Evolutionary conservation across 345 rosid genomes (phyloP).

Genomic region (Gossypium raimondii): DNA sequence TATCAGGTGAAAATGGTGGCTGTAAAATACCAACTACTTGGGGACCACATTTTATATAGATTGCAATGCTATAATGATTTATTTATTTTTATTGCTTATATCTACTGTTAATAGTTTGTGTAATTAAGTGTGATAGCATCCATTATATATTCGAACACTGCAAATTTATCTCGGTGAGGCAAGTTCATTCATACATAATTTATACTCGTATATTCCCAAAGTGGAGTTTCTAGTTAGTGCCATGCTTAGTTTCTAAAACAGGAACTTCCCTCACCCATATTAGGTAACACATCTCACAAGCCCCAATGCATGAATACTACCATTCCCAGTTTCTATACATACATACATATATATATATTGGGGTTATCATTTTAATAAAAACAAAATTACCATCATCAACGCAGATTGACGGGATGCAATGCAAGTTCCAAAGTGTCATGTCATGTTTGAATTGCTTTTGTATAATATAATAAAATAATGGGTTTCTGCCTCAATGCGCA

Average conservation of each 20-base stretch:
- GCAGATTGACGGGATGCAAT: neutral
- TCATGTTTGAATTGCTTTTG: neutral
- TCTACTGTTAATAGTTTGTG: no score
- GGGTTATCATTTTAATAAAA: neutral
- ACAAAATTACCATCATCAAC: neutral
- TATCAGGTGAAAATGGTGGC: neutral
- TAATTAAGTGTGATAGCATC: no score
- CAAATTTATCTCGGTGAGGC: no score
- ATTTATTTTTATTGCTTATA: no score
- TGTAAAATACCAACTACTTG: neutral
- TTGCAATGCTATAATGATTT: no score
- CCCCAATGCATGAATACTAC: neutral
- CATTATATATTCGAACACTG: no score
- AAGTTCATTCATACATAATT: no score
- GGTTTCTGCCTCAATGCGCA: neutral
- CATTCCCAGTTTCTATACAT: neutral
- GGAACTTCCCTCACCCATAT: slow-evolving; percentile 26
- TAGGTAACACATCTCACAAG: slow-evolving; percentile 30
- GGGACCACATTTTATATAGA: neutral
- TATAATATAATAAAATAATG: neutral
- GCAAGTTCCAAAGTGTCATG: neutral
- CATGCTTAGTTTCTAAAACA: slow-evolving; percentile 25
- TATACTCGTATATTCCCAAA: no score
- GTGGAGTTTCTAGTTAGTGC: no score
- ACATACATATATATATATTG: no score